Conservation (phyloP, 495 filamentous ascomycete species). For the Neurospora sp. region DNA sequence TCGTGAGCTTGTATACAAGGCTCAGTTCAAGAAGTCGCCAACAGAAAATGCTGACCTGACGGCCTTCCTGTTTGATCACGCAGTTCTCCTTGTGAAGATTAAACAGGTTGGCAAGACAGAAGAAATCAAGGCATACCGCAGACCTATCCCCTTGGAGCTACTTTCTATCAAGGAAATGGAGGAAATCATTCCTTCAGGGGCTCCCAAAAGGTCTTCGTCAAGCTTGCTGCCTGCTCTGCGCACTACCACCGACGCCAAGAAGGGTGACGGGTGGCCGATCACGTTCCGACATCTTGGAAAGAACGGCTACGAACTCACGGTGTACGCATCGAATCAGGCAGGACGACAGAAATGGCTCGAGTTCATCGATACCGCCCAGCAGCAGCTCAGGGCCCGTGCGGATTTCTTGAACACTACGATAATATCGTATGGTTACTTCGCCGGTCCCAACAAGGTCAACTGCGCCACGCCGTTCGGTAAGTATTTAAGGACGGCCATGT, state of each 20-base stretch:
- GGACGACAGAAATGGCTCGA: constrained; percentile 92
- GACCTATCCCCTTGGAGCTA: constrained; percentile 89
- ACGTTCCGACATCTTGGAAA: constrained; percentile 98
- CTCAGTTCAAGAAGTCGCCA: constrained; percentile 81
- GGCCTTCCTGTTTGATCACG: constrained; percentile 93
- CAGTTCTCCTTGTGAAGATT: constrained; percentile 76
- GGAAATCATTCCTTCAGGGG: constrained; percentile 72
- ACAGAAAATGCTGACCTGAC: constrained; percentile 83
- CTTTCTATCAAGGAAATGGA: constrained; percentile 95
- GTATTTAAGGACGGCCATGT: constrained; percentile 13
- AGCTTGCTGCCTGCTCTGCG: constrained; percentile 71
- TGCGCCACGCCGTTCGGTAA: constrained; percentile 83
- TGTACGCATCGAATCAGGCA: constrained; percentile 73
- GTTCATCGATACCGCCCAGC: constrained; percentile 83
- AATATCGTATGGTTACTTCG: constrained; percentile 79
- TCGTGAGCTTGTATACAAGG: constrained; percentile 87
- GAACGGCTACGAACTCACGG: constrained; percentile 85
- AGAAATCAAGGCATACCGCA: constrained; percentile 87
- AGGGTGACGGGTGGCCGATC: constrained; percentile 80
- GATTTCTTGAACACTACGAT: constrained; percentile 90
- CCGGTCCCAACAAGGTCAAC: constrained; percentile 71
- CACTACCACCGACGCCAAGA: constrained; percentile 34
- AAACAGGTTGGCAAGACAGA: constrained; percentile 90
- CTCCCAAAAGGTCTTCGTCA: constrained; percentile 79
- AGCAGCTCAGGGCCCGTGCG: constrained; percentile 70